phyloP scores from a whole-genome alignment of 441 rosid genomes.

The Gossypium laxum region DNA sequence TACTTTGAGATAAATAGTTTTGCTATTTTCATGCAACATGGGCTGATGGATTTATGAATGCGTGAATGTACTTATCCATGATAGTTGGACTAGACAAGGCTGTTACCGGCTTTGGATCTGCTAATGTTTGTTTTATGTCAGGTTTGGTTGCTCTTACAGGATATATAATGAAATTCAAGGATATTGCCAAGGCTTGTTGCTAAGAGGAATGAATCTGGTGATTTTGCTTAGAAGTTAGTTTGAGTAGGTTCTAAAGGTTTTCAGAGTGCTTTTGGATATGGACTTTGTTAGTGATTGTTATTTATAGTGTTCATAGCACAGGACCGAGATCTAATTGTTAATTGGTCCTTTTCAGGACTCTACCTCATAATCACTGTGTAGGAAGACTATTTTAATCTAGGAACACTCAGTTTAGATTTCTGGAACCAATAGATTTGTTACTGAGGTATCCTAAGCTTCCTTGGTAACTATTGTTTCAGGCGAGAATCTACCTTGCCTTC shows the following conservation, averaged over 20 bases:
- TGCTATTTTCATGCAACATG: background rate
- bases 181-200: background rate
- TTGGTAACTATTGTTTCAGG: constrained; percentile 1
- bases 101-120: background rate
- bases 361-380: background rate
- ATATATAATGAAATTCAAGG: background rate
- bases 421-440: background rate
- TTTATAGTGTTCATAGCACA: background rate
- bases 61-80: background rate
- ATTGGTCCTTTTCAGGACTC: constrained; percentile 1
- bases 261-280: background rate
- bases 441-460: constrained; percentile 5
- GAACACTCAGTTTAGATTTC: background rate
- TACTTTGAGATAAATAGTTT: background rate
- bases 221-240: background rate
- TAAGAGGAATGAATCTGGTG: background rate
- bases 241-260: background rate
- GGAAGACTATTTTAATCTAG: background rate
- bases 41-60: background rate
- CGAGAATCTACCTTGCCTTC: constrained; percentile 4
- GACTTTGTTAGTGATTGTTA: background rate
- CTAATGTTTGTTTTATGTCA: background rate
- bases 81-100: background rate
- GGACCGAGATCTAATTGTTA: constrained; percentile 3
- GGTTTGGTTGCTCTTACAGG: background rate